These are phyloP conservation scores for Hericium coralloides DNA, from an alignment of 768 basidiomycete species.

Conservation along the genomic window DNA sequence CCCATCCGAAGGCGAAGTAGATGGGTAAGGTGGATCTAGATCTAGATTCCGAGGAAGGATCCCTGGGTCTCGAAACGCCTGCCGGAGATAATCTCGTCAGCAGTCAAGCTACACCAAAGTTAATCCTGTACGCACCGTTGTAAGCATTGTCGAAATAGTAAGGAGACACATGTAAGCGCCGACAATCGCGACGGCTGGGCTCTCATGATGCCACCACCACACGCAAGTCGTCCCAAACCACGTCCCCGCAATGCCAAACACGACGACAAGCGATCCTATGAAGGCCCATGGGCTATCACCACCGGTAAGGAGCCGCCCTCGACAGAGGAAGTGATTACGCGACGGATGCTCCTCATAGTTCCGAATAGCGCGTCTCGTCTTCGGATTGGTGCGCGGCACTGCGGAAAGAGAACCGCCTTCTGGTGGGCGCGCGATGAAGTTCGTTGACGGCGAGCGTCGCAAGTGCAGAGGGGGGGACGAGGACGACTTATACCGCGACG, in stretches of 20 bases:
- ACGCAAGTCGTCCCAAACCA: conserved; percentile 88
- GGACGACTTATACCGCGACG: conserved; percentile 7
- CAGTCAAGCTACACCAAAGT: conserved; percentile 15
- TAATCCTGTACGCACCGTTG: conserved; percentile 44
- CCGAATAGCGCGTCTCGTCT: conserved; percentile 35
- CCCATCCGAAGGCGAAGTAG: conserved; percentile 54
- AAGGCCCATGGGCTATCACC: conserved; percentile 86
- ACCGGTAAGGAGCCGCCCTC: conserved; percentile 70
- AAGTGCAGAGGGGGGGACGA: conserved; percentile 4
- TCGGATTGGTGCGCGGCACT: conserved; percentile 21
- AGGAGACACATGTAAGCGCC: conserved; percentile 56
- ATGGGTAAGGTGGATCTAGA: conserved; percentile 71
- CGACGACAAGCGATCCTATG: conserved; percentile 47
- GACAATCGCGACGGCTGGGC: conserved; percentile 60
- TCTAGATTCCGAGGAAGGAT: conserved; percentile 86
- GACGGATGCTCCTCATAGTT: conserved; percentile 63
- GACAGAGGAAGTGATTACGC: conserved; percentile 65
- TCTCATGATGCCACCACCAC: conserved; percentile 82
- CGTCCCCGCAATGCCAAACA: conserved; percentile 60
- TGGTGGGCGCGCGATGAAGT: conserved; percentile 11
- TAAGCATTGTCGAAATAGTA: conserved; percentile 66
- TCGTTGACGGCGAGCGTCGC: conserved; percentile 5
- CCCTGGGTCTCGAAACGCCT: conserved; percentile 81
- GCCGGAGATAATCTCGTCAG: conserved; percentile 6
- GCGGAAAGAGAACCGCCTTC: conserved; percentile 21